phyloP scores from a whole-genome alignment of 495 filamentous ascomycete genomes.

The Talaromyces thailandensis region DNA sequence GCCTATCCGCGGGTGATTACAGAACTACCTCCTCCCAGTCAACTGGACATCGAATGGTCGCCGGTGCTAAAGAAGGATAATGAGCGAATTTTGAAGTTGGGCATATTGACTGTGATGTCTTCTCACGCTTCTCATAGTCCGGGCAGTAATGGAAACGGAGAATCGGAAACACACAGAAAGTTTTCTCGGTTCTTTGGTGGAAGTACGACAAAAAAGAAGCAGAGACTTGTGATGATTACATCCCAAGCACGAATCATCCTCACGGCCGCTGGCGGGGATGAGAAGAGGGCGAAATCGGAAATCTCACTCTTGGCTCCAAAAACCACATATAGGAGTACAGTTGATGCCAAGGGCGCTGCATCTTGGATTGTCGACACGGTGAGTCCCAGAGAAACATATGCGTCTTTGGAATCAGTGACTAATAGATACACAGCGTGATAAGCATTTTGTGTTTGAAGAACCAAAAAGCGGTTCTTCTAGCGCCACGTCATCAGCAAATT shows the following conservation, averaged over 20 bases:
- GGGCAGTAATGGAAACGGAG: slow-evolving; percentile 51
- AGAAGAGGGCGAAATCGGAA: slow-evolving; percentile 91
- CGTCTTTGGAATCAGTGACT: background rate
- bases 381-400: slow-evolving; percentile 25
- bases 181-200: slow-evolving; percentile 89
- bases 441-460: slow-evolving; percentile 91
- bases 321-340: slow-evolving; percentile 65
- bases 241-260: slow-evolving; percentile 82
- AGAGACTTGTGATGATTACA: slow-evolving; percentile 92
- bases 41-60: slow-evolving; percentile 98
- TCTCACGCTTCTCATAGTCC: slow-evolving; percentile 62
- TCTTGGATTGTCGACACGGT: slow-evolving; percentile 95
- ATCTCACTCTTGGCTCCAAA: slow-evolving; percentile 68
- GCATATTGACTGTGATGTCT: slow-evolving; percentile 76
- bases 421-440: slow-evolving; percentile 54
- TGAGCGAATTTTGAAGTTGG: slow-evolving; percentile 90
- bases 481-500: slow-evolving; percentile 33
- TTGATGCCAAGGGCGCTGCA: slow-evolving; percentile 73
- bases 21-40: slow-evolving; percentile 88
- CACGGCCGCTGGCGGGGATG: slow-evolving; percentile 86
- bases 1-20: slow-evolving; percentile 80
- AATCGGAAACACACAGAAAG: slow-evolving; percentile 63
- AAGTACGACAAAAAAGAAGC: slow-evolving; percentile 81
- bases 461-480: slow-evolving; percentile 53
- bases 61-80: slow-evolving; percentile 85